These are phyloP conservation scores for Penicillium salamii DNA, from an alignment of 495 filamentous ascomycete genomes.

Conservation along the genomic window DNA sequence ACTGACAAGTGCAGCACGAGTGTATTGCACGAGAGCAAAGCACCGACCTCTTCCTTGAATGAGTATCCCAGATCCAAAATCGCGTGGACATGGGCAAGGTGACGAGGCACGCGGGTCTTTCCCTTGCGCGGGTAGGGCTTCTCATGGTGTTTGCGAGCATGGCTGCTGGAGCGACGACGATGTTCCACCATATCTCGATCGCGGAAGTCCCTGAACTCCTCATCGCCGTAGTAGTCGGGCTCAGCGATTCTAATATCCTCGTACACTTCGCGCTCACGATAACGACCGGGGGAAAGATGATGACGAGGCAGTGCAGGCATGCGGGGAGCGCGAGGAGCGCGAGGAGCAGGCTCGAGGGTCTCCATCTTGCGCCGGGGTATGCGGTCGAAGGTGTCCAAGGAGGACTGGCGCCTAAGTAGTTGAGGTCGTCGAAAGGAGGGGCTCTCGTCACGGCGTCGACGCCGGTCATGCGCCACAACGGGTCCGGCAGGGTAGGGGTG, in stretches of 20 bases:
- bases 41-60: constrained; percentile 73
- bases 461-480: constrained; percentile 38
- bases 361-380: constrained; percentile 57
- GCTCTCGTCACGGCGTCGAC: constrained; percentile 36
- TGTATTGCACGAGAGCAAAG: not conserved
- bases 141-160: constrained; percentile 37
- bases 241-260: constrained; percentile 69
- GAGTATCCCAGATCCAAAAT: constrained; percentile 83
- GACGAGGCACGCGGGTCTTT: constrained; percentile 79
- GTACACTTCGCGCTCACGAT: constrained; percentile 51
- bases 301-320: constrained; percentile 24
- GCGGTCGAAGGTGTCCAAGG: constrained; percentile 71
- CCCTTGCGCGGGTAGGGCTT: constrained; percentile 73
- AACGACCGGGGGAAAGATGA: constrained; percentile 39
- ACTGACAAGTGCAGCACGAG: not conserved
- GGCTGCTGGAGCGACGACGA: constrained; percentile 46
- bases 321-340: constrained; percentile 23
- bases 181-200: constrained; percentile 46
- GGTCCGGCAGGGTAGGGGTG: constrained; percentile 38
- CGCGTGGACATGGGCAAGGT: constrained; percentile 71
- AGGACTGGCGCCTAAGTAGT: constrained; percentile 62
- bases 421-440: constrained; percentile 51
- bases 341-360: constrained; percentile 46
- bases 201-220: constrained; percentile 58
- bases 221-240: constrained; percentile 64